Evolutionary conservation across 2,329 filamentous ascomycete species (phyloP), one percentile per base, ranked within the genome.

Genomic region (Nemania sp.): DNA sequence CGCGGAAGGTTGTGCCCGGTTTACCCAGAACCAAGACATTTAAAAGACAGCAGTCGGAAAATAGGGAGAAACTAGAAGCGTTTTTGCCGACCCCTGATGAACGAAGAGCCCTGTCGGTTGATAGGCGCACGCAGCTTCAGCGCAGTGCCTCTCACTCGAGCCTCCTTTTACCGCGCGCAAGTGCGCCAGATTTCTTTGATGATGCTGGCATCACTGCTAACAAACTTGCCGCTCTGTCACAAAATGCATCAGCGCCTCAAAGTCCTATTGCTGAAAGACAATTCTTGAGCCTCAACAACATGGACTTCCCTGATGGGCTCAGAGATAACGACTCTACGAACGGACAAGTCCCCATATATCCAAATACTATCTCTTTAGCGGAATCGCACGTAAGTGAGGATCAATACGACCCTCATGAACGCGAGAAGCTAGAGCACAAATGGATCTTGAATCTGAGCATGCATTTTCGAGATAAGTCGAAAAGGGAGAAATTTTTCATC

Each of bases 361-460:
- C 60, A 31, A 50, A 60, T 20, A 34, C 42, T 17, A 49, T 63
- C 12, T 65, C 66, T 23, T 60, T 54, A 19, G 51, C 69, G 19
- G 80, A 82, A 61, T 70, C 72, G 2, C 75, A 71, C 17, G 72
- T 78, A 58, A 77, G 79, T 14, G 75, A 75, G 3, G 78, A 79
- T 2, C 73, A 80, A 54, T 81, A 89, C 64, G 83, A 88, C 48
- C 75, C 78, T 47, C 77, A 83, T 64, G 81, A 96, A 61, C 84
- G 88, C 60, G 84, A 89, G 59, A 93, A 97, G 71, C 80, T 97
- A 50, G 91, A 97, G 66, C 83, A 80, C 56, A 86, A 83, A 66
- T 99, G 94, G 94, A 97, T 99, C 56, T 78, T 99, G 63, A 99
- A 99, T 68, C 80, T 97, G 56, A 97, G 91, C 73, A 97, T 99